Percentiles rank a stretch among this genome's conserved stretches.
phyloP scores from a whole-genome alignment of 2,329 filamentous ascomycete species.

The Alternaria novae-zelandiae region DNA sequence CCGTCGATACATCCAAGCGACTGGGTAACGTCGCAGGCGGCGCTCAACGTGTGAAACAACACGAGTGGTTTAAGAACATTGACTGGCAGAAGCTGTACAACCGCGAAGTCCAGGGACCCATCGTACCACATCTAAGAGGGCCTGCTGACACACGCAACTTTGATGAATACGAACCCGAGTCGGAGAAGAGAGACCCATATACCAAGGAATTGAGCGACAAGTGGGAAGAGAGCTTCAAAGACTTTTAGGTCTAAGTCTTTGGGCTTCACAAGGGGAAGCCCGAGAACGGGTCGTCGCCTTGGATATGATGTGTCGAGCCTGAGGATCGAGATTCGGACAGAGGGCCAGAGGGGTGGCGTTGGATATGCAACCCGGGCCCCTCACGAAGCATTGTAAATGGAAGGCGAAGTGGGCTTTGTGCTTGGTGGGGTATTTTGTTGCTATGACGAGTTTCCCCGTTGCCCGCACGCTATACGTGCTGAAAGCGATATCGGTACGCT shows the following conservation, averaged over 20 bases:
- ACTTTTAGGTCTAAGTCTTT: constrained; percentile 61
- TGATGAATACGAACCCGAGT: constrained; percentile 81
- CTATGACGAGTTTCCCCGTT: not conserved
- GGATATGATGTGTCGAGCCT: not conserved
- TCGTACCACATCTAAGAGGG: constrained; percentile 75
- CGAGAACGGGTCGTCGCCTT: not conserved
- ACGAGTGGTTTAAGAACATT: constrained; percentile 75
- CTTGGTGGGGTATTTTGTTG: not conserved
- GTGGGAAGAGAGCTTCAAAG: constrained; percentile 74
- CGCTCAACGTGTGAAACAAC: constrained; percentile 72
- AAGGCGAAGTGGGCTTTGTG: not conserved
- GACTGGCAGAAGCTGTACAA: constrained; percentile 76
- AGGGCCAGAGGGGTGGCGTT: not conserved
- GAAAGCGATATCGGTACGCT: not conserved
- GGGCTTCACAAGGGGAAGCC: not conserved
- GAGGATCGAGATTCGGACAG: not conserved
- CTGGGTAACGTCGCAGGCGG: constrained; percentile 81
- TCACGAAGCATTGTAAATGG: not conserved
- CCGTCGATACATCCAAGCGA: constrained; percentile 76
- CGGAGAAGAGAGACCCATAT: constrained; percentile 68
- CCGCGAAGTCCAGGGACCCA: constrained; percentile 70
- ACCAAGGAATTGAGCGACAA: constrained; percentile 70
- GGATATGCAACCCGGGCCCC: not conserved
- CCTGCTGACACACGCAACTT: constrained; percentile 81
- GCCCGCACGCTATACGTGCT: not conserved